Conservation (phyloP, 2,329 filamentous ascomycete species). For the Xylariaceae sp. region DNA sequence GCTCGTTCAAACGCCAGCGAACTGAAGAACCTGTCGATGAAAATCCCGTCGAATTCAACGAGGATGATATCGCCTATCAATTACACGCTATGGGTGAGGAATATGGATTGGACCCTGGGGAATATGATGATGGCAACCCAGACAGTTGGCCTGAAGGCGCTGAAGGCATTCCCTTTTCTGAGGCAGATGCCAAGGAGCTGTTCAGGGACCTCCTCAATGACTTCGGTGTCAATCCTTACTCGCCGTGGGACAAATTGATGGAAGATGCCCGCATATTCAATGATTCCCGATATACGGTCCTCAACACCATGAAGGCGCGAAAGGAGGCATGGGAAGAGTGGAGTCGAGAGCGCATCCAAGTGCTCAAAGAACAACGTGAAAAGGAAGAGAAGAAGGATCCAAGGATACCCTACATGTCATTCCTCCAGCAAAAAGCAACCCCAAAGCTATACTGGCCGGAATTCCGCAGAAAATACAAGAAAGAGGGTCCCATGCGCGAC, state of each 20-base stretch:
- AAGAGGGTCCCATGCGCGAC: constrained; percentile 74
- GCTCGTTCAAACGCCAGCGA: constrained; percentile 44
- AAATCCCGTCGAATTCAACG: constrained; percentile 71
- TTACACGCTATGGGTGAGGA: constrained; percentile 82
- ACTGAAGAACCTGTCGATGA: constrained; percentile 38
- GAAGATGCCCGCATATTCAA: constrained; percentile 77
- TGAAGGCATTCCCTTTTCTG: constrained; percentile 63
- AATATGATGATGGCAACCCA: constrained; percentile 62
- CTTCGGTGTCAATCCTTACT: constrained; percentile 75
- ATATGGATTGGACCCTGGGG: constrained; percentile 71
- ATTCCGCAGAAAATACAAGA: constrained; percentile 86
- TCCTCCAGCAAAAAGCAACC: constrained; percentile 75
- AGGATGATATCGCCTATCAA: constrained; percentile 91
- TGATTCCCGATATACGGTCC: constrained; percentile 78
- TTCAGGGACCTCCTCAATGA: constrained; percentile 87
- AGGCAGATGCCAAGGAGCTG: constrained; percentile 68
- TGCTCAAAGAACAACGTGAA: constrained; percentile 65
- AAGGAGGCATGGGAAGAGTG: constrained; percentile 81
- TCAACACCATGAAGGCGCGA: constrained; percentile 73
- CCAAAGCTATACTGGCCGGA: constrained; percentile 97
- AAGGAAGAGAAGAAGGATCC: constrained; percentile 78
- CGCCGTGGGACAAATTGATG: constrained; percentile 83
- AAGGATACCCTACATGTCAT: constrained; percentile 70
- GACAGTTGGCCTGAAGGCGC: constrained; percentile 64
- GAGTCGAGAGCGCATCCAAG: constrained; percentile 69